phyloP scores from a whole-genome alignment of 768 basidiomycete genomes.

The Suillus paluster region DNA sequence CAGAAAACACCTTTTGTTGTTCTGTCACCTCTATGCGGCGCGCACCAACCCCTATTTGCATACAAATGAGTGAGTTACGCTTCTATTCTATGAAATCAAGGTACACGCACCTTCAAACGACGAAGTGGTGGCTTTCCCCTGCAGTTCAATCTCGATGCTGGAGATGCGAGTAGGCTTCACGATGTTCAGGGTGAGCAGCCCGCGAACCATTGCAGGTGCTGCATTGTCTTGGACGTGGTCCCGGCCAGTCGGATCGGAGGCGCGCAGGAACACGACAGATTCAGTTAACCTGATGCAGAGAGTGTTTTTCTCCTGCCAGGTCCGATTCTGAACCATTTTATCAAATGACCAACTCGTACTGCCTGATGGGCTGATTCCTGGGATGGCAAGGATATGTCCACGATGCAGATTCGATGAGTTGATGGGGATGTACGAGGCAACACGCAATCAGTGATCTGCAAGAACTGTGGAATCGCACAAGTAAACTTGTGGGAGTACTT shows the following conservation, averaged over 20 bases:
- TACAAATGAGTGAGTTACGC: neutral
- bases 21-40: constrained; percentile 77
- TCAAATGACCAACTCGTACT: neutral
- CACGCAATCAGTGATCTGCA: neutral
- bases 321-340: neutral
- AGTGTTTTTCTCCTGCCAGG: constrained; percentile 39
- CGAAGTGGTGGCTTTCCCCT: constrained; percentile 67
- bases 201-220: constrained; percentile 66
- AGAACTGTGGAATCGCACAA: neutral
- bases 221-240: constrained; percentile 41
- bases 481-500: neutral
- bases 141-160: constrained; percentile 80
- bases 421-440: neutral
- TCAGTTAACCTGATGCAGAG: constrained; percentile 69
- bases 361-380: neutral
- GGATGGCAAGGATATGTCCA: neutral
- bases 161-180: constrained; percentile 85
- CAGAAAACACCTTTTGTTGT: constrained; percentile 72
- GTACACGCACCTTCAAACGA: constrained; percentile 85
- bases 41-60: constrained; percentile 58
- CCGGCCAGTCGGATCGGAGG: constrained; percentile 50
- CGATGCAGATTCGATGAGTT: neutral
- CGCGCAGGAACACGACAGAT: constrained; percentile 72
- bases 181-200: constrained; percentile 64
- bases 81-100: constrained; percentile 19